A percentile compares a stretch with the other conserved stretches of the same genome.
phyloP scores from a whole-genome alignment of 305 asterid genomes.

The Fraxinus latifolia region DNA sequence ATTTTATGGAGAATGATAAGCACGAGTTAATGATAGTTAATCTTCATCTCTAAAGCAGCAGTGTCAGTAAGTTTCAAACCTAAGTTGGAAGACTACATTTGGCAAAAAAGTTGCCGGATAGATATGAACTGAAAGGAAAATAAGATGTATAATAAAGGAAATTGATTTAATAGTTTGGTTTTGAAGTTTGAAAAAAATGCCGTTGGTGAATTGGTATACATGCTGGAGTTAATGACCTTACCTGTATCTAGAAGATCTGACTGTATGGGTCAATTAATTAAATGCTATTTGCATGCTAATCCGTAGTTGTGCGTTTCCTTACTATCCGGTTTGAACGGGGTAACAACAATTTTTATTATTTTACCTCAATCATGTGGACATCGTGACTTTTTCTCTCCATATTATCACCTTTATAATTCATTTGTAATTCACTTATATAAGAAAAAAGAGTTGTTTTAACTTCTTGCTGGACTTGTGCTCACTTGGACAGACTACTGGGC shows the following conservation, averaged over 20 bases:
- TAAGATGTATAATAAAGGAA: neutral
- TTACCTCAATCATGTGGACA: neutral
- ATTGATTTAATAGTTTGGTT: neutral
- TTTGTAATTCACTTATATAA: slow-evolving; percentile 5
- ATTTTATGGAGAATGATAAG: slow-evolving; percentile 1
- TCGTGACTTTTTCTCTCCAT: slow-evolving; percentile 8
- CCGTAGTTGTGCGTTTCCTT: neutral
- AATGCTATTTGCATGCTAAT: neutral
- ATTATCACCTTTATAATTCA: neutral
- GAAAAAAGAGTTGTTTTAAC: neutral
- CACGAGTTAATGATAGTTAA: neutral
- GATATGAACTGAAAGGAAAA: neutral
- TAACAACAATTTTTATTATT: neutral
- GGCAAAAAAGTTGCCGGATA: neutral
- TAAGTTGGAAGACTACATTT: neutral
- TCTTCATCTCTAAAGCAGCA: neutral
- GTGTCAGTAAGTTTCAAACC: neutral
- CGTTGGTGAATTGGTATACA: neutral
- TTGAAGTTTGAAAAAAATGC: neutral
- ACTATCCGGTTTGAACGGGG: neutral
- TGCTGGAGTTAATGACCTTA: neutral
- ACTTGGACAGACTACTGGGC: slow-evolving; percentile 44
- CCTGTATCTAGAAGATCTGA: neutral
- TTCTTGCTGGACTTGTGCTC: slow-evolving; percentile 20
- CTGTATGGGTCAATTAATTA: neutral